Percentiles rank a stretch among this genome's conserved stretches.
These are phyloP conservation scores for Podospora australis DNA, from an alignment of 495 filamentous ascomycete species.

Conservation along the genomic window DNA sequence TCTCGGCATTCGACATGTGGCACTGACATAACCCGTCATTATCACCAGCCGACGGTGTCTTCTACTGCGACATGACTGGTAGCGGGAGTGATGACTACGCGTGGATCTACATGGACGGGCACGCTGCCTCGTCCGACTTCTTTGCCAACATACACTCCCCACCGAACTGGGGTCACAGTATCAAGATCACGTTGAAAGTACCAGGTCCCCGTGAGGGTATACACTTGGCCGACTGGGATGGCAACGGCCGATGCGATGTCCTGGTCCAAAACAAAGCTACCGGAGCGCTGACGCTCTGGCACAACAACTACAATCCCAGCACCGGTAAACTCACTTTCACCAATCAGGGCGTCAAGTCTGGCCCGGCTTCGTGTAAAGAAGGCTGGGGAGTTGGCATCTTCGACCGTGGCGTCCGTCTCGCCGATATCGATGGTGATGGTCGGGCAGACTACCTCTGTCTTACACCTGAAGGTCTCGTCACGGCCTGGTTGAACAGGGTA, in stretches of 20 bases:
- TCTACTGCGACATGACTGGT: conserved; percentile 21
- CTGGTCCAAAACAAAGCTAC: conserved; percentile 5
- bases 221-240: conserved; percentile 16
- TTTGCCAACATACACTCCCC: conserved; percentile 8
- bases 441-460: conserved; percentile 26
- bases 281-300: conserved; percentile 2
- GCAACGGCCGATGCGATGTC: conserved; percentile 14
- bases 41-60: conserved; percentile 14
- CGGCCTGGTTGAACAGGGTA: conserved; percentile 15
- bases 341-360: background rate
- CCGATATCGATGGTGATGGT: conserved; percentile 29
- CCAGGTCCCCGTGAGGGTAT: background rate
- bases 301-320: conserved; percentile 1
- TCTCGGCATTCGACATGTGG: no score
- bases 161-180: background rate
- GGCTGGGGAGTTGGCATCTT: conserved; percentile 8
- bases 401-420: conserved; percentile 18
- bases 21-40: no score
- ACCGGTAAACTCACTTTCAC: background rate
- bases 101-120: conserved; percentile 22
- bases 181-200: conserved; percentile 1
- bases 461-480: conserved; percentile 14
- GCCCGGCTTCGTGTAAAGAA: conserved; percentile 5
- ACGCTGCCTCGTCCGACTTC: conserved; percentile 6
- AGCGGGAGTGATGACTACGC: conserved; percentile 42